Conservation (phyloP, 2,329 filamentous ascomycete species). For the Elsinoe arachidis region DNA sequence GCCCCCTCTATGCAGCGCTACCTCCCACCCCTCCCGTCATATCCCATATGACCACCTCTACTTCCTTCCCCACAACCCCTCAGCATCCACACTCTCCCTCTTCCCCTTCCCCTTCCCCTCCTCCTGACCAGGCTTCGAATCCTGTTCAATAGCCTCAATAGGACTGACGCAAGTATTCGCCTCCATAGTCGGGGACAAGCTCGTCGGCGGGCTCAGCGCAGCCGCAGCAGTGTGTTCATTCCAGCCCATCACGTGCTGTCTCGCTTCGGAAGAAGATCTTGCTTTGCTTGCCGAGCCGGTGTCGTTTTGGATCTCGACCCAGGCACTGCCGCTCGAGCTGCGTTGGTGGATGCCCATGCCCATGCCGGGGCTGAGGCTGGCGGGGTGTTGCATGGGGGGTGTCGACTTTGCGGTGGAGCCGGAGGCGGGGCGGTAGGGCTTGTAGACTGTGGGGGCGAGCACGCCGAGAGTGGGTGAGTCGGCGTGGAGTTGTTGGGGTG, state of each 20-base stretch:
- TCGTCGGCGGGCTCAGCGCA: not conserved
- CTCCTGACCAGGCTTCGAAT: not conserved
- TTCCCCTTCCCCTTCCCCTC: not conserved
- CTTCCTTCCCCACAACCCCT: not conserved
- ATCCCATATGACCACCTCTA: not conserved
- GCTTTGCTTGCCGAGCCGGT: not conserved
- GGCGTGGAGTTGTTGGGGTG: not conserved
- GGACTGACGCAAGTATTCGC: not conserved
- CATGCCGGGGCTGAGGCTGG: conserved; percentile 1
- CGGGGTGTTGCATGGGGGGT: not conserved
- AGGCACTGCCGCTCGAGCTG: conserved; percentile 1
- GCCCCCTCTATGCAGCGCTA: not conserved
- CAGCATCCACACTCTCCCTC: not conserved
- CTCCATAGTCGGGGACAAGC: not conserved
- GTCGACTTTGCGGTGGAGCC: not conserved
- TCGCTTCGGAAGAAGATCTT: not conserved
- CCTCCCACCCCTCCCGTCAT: not conserved
- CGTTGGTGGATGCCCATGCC: not conserved
- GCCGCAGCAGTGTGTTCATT: conserved; percentile 7
- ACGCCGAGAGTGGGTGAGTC: conserved; percentile 2
- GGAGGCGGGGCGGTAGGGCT: conserved; percentile 8
- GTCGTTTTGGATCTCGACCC: conserved; percentile 10
- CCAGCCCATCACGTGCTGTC: conserved; percentile 11
- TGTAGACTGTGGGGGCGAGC: conserved; percentile 4
- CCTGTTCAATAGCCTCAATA: not conserved